phyloP scores from a whole-genome alignment of 176 grass and related monocot genomes.

The Phoenix roebelenii region DNA sequence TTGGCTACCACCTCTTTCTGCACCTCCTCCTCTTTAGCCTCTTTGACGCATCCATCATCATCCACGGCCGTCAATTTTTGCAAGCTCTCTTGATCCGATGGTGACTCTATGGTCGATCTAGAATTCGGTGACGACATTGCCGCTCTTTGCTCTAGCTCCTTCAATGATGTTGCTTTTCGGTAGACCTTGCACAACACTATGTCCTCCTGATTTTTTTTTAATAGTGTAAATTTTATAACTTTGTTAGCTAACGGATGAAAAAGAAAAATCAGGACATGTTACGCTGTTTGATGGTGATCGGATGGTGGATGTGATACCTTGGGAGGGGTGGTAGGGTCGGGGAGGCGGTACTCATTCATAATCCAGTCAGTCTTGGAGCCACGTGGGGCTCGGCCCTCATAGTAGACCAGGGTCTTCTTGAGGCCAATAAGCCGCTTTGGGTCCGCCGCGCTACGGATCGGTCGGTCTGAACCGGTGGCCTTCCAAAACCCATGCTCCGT shows the following conservation, averaged over 20 bases:
- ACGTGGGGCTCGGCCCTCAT: slow-evolving; percentile 1
- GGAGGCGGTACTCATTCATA: slow-evolving; percentile 14
- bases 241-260: background rate
- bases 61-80: slow-evolving; percentile 6
- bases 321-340: background rate
- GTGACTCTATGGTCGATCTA: slow-evolving; percentile 37
- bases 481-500: slow-evolving; percentile 6
- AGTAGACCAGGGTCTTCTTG: slow-evolving; percentile 17
- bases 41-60: background rate
- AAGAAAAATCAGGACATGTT: no score
- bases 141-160: slow-evolving; percentile 11
- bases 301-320: slow-evolving; percentile 16
- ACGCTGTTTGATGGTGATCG: no score
- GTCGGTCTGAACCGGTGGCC: slow-evolving; percentile 4
- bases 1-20: background rate
- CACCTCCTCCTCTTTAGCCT: slow-evolving; percentile 44
- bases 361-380: slow-evolving; percentile 10
- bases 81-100: slow-evolving; percentile 28
- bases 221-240: background rate
- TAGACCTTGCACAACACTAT: slow-evolving; percentile 14
- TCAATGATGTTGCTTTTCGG: slow-evolving; percentile 3
- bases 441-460: background rate
- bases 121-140: slow-evolving; percentile 33
- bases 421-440: slow-evolving; percentile 1
- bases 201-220: slow-evolving; percentile 8